A percentile compares a stretch with the other conserved stretches of the same genome.
phyloP scores from a whole-genome alignment of 495 filamentous ascomycete genomes.

The Penicillium chermesinum region DNA sequence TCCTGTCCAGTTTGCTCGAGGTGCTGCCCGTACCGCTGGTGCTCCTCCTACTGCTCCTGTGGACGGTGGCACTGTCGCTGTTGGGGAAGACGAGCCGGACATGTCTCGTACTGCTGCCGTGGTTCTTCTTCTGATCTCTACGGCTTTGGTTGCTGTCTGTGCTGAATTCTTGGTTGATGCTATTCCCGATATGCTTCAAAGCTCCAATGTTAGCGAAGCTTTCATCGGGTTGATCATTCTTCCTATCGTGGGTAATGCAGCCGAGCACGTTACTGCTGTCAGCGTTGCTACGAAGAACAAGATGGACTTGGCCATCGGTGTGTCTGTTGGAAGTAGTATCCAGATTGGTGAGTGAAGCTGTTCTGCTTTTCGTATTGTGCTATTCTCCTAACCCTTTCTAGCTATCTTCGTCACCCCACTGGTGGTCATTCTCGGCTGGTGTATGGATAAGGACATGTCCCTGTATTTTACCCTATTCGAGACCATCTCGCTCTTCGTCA shows the following conservation, averaged over 20 bases:
- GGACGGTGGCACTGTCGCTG: conserved; percentile 25
- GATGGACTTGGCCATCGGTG: conserved; percentile 90
- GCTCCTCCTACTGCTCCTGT: conserved; percentile 7
- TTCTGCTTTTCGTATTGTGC: not conserved
- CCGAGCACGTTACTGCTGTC: conserved; percentile 87
- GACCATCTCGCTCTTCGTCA: conserved; percentile 80
- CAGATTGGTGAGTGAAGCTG: conserved; percentile 47
- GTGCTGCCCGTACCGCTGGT: conserved; percentile 28
- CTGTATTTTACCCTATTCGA: conserved; percentile 92
- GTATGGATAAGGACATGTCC: conserved; percentile 73
- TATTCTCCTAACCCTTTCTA: conserved; percentile 3
- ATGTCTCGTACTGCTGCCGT: conserved; percentile 73
- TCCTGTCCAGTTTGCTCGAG: conserved; percentile 39
- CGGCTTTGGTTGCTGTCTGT: conserved; percentile 75
- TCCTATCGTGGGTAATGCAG: conserved; percentile 88
- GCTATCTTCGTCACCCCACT: conserved; percentile 87
- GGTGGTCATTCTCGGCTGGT: conserved; percentile 86
- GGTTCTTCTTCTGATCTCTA: conserved; percentile 68
- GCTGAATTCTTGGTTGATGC: conserved; percentile 83
- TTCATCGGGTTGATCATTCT: conserved; percentile 88
- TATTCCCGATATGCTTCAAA: conserved; percentile 66
- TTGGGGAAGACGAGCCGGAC: conserved; percentile 44
- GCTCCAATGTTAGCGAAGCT: conserved; percentile 61
- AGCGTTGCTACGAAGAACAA: conserved; percentile 90
- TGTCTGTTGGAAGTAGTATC: conserved; percentile 82